Evolutionary conservation across 2,329 filamentous ascomycete genomes (phyloP), one percentile per base, ranked within the genome.

Genomic region (Trichoderma koningii): DNA sequence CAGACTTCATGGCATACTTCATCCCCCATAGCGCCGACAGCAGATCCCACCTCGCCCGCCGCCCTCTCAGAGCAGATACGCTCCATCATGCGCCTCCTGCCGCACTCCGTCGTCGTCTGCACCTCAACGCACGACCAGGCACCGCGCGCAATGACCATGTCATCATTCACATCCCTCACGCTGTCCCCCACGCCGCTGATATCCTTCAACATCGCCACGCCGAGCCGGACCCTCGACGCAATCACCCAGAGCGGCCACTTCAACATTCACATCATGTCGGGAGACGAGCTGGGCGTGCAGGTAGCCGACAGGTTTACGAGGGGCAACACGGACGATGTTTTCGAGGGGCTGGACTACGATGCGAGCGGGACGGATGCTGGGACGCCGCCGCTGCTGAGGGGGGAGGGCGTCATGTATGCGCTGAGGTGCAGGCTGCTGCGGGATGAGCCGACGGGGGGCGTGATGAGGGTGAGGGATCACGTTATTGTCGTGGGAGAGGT

Each of bases 91-190:
- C 83, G 84, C 64, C 79, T 82, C 15, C 75, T 87, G 14, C 76
- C 82, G 3, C 81, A 85, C 70, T 81, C 83, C 0, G 83, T 84
- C 44, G 83, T 85, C n/a, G 80, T 85, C 14, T 83, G 83, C 71
- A 86, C 84, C 23, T 76, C 82, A 23, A 72, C 76, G n/a, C 73
- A 76, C 42, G 68, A 72, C 38, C 23, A 73, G 66, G 62, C 70
- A 47, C 71, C 80, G 6, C 78, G 81, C 38, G 85, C 80, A 55
- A 84, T 87, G 80, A 87, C 85, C 38, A 84, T 86, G 77, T 87
- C 85, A 7, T 86, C 84, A 2, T 82, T 87, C 67, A 84, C 84
- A 2, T 85, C 83, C 0, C 74, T 87, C 28, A 80, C 82, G 17
- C 77, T 87, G 19, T 69, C 71, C n/a, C 84, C 84, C 0, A 77